Percentiles rank a stretch among this genome's conserved stretches.
phyloP scores from a whole-genome alignment of 1,284 basidiomycete species.

The Ustilago esculenta region DNA sequence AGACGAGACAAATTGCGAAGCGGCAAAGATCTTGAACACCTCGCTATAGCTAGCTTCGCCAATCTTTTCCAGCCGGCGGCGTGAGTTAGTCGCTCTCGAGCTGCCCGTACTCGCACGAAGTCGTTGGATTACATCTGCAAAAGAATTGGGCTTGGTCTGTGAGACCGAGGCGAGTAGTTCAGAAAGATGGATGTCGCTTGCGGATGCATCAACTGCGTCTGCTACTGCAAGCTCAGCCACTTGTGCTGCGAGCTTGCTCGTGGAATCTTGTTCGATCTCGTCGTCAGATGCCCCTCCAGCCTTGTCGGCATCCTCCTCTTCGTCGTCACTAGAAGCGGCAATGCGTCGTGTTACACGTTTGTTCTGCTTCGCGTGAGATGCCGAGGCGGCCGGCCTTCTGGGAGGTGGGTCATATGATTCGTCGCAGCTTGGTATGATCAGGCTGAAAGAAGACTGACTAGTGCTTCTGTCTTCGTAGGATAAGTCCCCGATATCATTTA shows the following conservation, averaged over 20 bases:
- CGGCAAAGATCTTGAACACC: slow-evolving; percentile 75
- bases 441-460: slow-evolving; percentile 21
- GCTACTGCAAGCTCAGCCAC: slow-evolving; percentile 13
- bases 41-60: slow-evolving; percentile 97
- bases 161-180: slow-evolving; percentile 27
- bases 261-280: slow-evolving; percentile 21
- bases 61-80: slow-evolving; percentile 73
- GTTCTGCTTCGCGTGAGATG: slow-evolving; percentile 20
- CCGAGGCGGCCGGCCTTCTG: neutral
- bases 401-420: neutral
- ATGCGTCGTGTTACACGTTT: slow-evolving; percentile 18
- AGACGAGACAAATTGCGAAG: neutral
- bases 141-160: slow-evolving; percentile 18
- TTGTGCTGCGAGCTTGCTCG: slow-evolving; percentile 16
- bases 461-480: slow-evolving; percentile 18
- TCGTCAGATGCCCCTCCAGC: slow-evolving; percentile 17
- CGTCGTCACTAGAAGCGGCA: slow-evolving; percentile 22
- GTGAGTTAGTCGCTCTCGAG: slow-evolving; percentile 2
- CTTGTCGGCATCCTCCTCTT: slow-evolving; percentile 7
- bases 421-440: slow-evolving; percentile 10
- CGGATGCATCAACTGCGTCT: neutral
- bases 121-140: slow-evolving; percentile 10
- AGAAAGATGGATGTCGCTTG: neutral
- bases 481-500: slow-evolving; percentile 7
- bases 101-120: slow-evolving; percentile 1